phyloP scores from a whole-genome alignment of 176 grass and related monocot genomes.

The Cymbopogon citratus region DNA sequence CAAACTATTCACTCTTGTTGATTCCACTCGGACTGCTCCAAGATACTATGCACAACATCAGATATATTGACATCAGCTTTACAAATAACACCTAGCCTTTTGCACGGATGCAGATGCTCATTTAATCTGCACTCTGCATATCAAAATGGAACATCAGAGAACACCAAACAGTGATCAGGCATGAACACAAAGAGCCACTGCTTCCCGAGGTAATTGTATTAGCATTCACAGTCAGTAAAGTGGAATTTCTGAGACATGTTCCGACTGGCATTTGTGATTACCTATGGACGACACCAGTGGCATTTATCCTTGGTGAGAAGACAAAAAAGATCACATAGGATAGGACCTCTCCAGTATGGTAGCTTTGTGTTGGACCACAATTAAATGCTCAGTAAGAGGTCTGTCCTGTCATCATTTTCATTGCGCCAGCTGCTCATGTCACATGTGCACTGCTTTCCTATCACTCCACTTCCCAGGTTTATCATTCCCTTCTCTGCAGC shows the following conservation, averaged over 20 bases:
- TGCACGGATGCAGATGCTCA: neutral
- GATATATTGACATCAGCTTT: constrained; percentile 14
- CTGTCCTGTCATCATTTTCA: constrained; percentile 15
- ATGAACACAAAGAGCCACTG: constrained; percentile 24
- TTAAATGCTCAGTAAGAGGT: constrained; percentile 9
- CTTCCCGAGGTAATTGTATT: neutral
- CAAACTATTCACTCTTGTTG: neutral
- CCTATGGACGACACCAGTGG: neutral
- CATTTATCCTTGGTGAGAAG: neutral
- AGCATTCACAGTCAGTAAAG: too few species aligned
- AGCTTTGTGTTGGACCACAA: neutral
- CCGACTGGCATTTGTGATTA: neutral
- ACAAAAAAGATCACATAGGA: neutral
- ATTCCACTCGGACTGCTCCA: constrained; percentile 12
- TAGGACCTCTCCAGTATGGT: neutral
- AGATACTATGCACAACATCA: constrained; percentile 31
- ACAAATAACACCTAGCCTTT: neutral
- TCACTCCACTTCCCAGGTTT: constrained; percentile 12
- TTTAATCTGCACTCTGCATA: neutral
- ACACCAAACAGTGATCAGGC: constrained; percentile 6
- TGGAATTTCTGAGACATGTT: neutral
- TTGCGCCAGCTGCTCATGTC: neutral
- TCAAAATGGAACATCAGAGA: neutral
- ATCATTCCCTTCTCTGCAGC: constrained; percentile 45
- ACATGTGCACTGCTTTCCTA: constrained; percentile 15